Evolutionary conservation across 768 basidiomycete genomes (phyloP).

Genomic region (Leccinellum rugosiceps): DNA sequence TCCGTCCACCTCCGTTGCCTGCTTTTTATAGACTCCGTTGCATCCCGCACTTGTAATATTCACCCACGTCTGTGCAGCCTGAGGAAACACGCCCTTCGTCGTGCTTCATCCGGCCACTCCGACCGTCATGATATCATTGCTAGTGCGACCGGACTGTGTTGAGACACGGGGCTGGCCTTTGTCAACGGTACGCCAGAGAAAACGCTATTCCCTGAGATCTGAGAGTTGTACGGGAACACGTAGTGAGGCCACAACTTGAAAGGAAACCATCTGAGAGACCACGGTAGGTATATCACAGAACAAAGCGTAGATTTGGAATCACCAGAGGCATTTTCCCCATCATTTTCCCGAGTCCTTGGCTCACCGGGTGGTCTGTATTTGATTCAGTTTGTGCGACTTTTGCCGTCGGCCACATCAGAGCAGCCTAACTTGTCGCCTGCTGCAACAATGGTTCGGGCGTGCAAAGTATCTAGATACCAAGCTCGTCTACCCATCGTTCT

Average conservation of each 20-base stretch:
- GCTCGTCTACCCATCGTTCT: conserved; percentile 53
- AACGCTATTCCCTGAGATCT: too few species aligned
- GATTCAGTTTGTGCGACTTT: neutral
- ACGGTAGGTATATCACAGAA: neutral
- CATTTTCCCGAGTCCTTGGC: neutral
- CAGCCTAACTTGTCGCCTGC: neutral
- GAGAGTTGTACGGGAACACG: neutral
- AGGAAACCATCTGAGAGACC: neutral
- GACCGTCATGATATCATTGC: neutral
- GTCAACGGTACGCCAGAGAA: too few species aligned
- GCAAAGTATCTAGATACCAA: conserved; percentile 41
- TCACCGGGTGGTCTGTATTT: neutral
- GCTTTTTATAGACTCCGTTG: conserved; percentile 3
- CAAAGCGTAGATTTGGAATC: neutral
- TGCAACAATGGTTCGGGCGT: neutral
- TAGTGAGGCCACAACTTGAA: neutral
- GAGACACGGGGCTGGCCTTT: too few species aligned
- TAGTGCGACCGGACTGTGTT: neutral
- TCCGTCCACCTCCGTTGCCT: neutral
- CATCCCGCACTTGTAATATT: conserved; percentile 2
- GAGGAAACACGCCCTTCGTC: neutral
- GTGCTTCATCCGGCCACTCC: neutral
- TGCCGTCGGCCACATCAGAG: neutral
- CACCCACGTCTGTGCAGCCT: neutral
- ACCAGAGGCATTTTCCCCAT: neutral